These are phyloP conservation scores for Hyaloperonospora arabidopsidis DNA, from an alignment of 352 stramenopile species.

Conservation along the genomic window DNA sequence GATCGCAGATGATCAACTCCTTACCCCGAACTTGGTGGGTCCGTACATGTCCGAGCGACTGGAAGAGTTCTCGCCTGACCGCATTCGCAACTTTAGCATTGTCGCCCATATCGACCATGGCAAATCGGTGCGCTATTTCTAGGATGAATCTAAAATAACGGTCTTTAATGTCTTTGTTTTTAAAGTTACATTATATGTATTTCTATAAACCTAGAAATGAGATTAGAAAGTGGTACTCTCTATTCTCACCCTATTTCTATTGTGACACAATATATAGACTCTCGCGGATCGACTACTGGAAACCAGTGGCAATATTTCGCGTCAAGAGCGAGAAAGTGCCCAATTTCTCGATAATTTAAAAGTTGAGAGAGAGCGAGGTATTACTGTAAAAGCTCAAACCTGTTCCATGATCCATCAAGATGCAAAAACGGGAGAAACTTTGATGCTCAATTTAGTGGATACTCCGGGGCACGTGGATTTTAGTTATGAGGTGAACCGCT, in stretches of 20 bases:
- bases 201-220: too few species aligned
- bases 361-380: constrained; percentile 94
- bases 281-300: constrained; percentile 88
- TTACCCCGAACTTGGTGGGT: constrained; percentile 49
- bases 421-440: constrained; percentile 51
- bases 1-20: constrained; percentile 5
- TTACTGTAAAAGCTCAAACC: constrained; percentile 98
- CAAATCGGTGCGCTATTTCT: constrained; percentile 75
- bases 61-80: constrained; percentile 54
- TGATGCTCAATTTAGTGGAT: constrained; percentile 96
- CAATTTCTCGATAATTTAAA: constrained; percentile 90
- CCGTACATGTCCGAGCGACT: constrained; percentile 56
- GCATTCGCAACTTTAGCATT: constrained; percentile 88
- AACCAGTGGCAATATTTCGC: constrained; percentile 83
- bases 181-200: constrained; percentile 1
- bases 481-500: constrained; percentile 95
- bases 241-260: constrained; percentile 9
- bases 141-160: background rate
- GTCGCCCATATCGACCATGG: constrained; percentile 89
- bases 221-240: too few species aligned
- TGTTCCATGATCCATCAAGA: constrained; percentile 93
- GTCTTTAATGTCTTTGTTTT: too few species aligned
- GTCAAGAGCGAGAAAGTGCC: constrained; percentile 71
- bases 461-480: constrained; percentile 98
- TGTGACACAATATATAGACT: constrained; percentile 34